Evolutionary conservation across 352 stramenopile species (phyloP), one percentile per base, ranked within the genome.

Genomic region (Phytophthora palmivora): DNA sequence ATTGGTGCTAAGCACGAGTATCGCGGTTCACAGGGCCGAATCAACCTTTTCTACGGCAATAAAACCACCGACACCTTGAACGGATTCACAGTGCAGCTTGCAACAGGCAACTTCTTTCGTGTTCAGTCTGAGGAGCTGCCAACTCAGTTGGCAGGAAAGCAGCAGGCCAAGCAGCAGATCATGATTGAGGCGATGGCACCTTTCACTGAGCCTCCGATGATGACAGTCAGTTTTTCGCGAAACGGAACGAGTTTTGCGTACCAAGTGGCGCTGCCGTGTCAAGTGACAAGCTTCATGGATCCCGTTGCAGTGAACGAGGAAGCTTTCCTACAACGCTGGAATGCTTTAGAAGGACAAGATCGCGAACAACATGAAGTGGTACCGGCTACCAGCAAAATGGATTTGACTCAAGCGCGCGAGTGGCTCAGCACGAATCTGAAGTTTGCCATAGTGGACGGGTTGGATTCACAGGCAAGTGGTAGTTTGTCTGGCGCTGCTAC

Each of bases 41-140:
- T 99, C 63, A 95, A 90, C n/a, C 73, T 99, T 16, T 98, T 98
- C 72, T 98, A 98, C 66, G 94, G 92, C 59, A 98, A 98, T 79
- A 96, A 98, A 61, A 80, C 58, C 15, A 78, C 70, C 32, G 80
- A 88, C 26, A 73, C 79, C 10, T 67, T 98, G 39, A 76, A 70
- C 15, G 74, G 95, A 43, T 97, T 99, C 71, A 85, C 84, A 9
- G 78, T 94, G 8, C 76, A 82, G 58, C 66, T 98, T 3, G 75
- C 80, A 9, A 56, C 76, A 3, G 52, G 70, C 9, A 56, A 63
- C 2, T 66, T 58, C 15, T 84, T 95, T 57, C 80, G 82, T 39
- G 66, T 88, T 50, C 81, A 95, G 59, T 51, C 66, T 7, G 88
- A 97, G 42, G 80, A 91, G 4, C 47, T 94, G 47, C 82, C 87